Evolutionary conservation across 2,329 filamentous ascomycete species (phyloP).

Genomic region (Daldinia eschscholtzii): DNA sequence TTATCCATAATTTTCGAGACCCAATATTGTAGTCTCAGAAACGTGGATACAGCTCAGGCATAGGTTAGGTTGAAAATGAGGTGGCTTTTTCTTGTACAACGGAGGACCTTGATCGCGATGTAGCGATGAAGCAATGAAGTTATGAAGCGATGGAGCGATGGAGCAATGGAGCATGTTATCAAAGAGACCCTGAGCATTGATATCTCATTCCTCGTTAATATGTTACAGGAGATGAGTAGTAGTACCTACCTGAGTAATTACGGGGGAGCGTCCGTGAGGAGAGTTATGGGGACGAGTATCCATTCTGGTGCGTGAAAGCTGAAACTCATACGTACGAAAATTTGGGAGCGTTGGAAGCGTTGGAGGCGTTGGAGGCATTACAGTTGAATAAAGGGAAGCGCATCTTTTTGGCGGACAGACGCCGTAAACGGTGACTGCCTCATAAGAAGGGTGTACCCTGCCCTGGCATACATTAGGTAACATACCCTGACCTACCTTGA

Average conservation of each 20-base stretch:
- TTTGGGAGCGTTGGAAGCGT: not conserved
- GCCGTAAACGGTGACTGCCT: not conserved
- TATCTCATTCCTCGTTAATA: constrained; percentile 33
- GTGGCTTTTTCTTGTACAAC: constrained; percentile 40
- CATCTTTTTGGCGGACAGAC: not conserved
- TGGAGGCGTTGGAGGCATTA: not conserved
- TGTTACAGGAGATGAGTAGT: constrained; percentile 36
- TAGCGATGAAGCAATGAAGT: too few relatives aligned
- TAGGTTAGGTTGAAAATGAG: constrained; percentile 39
- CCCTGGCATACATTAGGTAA: too few relatives aligned
- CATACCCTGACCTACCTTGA: constrained; percentile 6
- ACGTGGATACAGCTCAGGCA: constrained; percentile 28
- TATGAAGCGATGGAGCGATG: too few relatives aligned
- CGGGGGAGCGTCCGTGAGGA: constrained; percentile 27
- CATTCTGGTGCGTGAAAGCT: constrained; percentile 8
- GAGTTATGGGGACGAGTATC: constrained; percentile 17
- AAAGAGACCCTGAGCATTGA: constrained; percentile 23
- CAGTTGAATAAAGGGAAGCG: constrained; percentile 23
- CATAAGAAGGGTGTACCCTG: not conserved
- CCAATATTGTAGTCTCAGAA: constrained; percentile 39
- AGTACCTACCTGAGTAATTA: constrained; percentile 19
- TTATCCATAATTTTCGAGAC: constrained; percentile 42
- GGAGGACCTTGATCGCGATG: constrained; percentile 25
- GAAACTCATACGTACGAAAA: constrained; percentile 30
- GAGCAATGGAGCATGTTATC: constrained; percentile 19